Evolutionary conservation across 1,284 basidiomycete species (phyloP), one percentile per base, ranked within the genome.

Genomic region (Schizopora paradoxa): DNA sequence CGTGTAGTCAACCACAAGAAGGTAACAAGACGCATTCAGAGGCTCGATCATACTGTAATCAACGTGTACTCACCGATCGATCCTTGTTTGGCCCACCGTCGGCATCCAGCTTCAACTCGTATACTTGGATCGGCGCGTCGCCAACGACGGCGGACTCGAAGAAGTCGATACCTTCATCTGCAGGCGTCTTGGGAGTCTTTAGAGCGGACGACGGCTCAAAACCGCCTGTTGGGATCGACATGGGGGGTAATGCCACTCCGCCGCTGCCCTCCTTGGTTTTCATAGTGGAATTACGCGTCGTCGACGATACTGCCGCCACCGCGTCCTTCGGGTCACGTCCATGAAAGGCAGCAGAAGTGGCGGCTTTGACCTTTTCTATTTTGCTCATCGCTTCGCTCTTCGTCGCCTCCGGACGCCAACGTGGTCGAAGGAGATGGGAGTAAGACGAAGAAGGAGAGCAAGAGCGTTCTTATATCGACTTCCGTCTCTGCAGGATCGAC

Each of bases 51-150:
- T n/a, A n/a, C n/a, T n/a, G n/a, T 14, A 26, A 16, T 31, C 41
- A 10, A 36, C 11, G 25, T 22, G 23, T 28, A 76, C 86, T 64
- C 60, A 91, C 92, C 53, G 83, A 80, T 68, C 83, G 80, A 57
- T 86, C 81, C 61, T 87, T 85, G 59, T 75, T 79, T 2, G 94
- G 93, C 18, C 88, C 90, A 40, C 94, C 94, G 66, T 97, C 91
- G 16, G 84, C 75, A 59, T 92, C 90, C 31, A 97, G 74, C 48
- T 72, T 70, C 22, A 97, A 74, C 64, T 93, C 86, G 59, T 90
- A 94, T 18, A 96, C 91, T 49, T 74, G 75, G 40, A 94, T 78
- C 3, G 80, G 80, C 1, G 70, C 64, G 52, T 87, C 82, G 32
- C 76, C 79, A 14, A 68, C 64, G 11, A 58, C 64, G 14, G 70